Evolutionary conservation across 257 asterid species (phyloP), one percentile per base, ranked within the genome.

Genomic region (Knoxia roxburghii): DNA sequence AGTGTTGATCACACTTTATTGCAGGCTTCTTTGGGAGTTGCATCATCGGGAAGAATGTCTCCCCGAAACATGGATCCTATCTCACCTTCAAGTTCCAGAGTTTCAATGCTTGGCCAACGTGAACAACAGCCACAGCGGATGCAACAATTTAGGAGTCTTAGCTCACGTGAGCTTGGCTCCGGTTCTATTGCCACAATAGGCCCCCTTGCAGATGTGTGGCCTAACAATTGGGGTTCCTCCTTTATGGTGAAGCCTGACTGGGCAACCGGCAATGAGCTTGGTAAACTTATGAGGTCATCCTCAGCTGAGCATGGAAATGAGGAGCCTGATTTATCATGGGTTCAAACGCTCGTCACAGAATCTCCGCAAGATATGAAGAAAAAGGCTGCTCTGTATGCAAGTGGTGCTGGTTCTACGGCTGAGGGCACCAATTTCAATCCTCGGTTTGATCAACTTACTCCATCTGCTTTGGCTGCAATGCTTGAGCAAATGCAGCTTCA

Each of bases 321-420:
- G 76, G 98, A 85, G 70, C 98, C 98, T 6, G 95, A 89, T 77
- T 72, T 89, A 51, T 89, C 95, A 5, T 91, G 98, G 98, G 95
- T 91, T 64, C 95, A 91, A 50, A 82, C 90, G 0, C 90, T 91
- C 15, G 98, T 91, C 35, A 86, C 78, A 66, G 98, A 91, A 76
- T 75, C 94, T 61, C 85, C 95, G 15, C 89, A 82, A 59, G 95
- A 91, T 27, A 46, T 60, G 61, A 78, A 76, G 57, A 94, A 84
- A 40, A 79, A 80, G 67, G 67, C 76, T 5, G 75, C 58, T 5
- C 60, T 79, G 21, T 72, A n/a, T 59, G 69, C 75, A 10, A 82
- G 72, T 56, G 54, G 70, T 45, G 76, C 74, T 68, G 67, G 84
- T 45, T 67, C 84, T 29, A 37, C 75, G 20, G 72, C 66, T 45